Conservation (phyloP, 2,329 filamentous ascomycete genomes). For the Emmonsiellopsis sp. region DNA sequence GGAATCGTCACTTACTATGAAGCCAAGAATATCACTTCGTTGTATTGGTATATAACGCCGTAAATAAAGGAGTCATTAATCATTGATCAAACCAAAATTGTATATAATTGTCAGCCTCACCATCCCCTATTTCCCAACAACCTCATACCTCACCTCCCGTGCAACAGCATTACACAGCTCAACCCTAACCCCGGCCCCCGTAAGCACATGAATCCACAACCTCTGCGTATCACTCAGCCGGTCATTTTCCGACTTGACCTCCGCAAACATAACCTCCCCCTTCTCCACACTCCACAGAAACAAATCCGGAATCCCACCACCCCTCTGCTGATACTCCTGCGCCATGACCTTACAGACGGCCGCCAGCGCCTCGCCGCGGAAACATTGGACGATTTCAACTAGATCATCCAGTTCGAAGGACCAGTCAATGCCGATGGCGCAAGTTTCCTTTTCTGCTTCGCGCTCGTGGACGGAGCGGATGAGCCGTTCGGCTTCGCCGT, state of each 20-base stretch:
- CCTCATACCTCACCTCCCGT: conserved; percentile 36
- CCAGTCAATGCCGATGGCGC: conserved; percentile 89
- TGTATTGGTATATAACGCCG: no score
- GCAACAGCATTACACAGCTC: conserved; percentile 65
- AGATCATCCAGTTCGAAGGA: conserved; percentile 71
- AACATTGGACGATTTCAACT: conserved; percentile 67
- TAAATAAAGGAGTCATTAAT: no score
- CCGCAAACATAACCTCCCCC: conserved; percentile 63
- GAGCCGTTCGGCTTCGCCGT: conserved; percentile 62
- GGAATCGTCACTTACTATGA: no score
- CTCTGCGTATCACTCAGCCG: conserved; percentile 90
- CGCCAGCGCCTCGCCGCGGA: conserved; percentile 69
- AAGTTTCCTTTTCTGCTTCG: conserved; percentile 63
- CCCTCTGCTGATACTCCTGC: conserved; percentile 82
- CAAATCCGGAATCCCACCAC: conserved; percentile 83
- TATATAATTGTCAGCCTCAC: no score
- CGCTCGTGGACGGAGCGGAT: conserved; percentile 58
- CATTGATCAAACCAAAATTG: no score
- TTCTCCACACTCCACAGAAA: conserved; percentile 66
- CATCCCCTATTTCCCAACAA: no score
- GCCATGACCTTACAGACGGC: conserved; percentile 87
- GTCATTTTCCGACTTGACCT: conserved; percentile 82
- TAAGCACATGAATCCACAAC: conserved; percentile 92
- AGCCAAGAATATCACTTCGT: no score
- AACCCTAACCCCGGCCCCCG: conserved; percentile 72